Percentiles rank a stretch among this genome's conserved stretches.
These are phyloP conservation scores for Crucihimalaya himalaica DNA, from an alignment of 345 rosid species.

Conservation along the genomic window DNA sequence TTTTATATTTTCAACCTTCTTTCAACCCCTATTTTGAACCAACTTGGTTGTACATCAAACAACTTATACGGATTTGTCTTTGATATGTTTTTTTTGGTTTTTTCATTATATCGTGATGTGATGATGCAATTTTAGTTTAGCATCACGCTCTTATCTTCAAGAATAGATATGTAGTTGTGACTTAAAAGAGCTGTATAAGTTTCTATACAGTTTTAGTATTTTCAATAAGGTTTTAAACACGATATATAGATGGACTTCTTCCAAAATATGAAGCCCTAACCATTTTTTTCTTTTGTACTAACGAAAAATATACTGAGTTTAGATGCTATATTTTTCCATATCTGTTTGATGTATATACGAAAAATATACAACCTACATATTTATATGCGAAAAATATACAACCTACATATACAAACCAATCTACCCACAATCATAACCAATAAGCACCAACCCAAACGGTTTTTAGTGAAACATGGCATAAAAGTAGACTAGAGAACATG, in stretches of 20 bases:
- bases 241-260: not conserved
- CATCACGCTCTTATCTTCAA: slow-evolving; percentile 23
- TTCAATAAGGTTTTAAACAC: not conserved
- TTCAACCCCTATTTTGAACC: slow-evolving; percentile 28
- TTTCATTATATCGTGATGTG: slow-evolving; percentile 18
- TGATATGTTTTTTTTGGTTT: slow-evolving; percentile 15
- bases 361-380: no score
- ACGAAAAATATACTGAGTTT: not conserved
- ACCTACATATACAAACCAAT: no score
- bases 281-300: not conserved
- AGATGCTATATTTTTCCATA: not conserved
- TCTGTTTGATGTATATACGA: no score
- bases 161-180: slow-evolving; percentile 3
- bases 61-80: slow-evolving; percentile 31
- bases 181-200: not conserved
- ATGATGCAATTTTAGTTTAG: slow-evolving; percentile 1
- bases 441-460: no score
- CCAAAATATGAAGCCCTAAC: not conserved
- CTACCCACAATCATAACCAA: no score
- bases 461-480: no score
- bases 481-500: no score
- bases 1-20: slow-evolving; percentile 23
- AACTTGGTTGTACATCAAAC: slow-evolving; percentile 34
- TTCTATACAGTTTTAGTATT: not conserved
- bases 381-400: no score